Evolutionary conservation across 495 filamentous ascomycete species (phyloP).

Genomic region (Neurospora hispaniola): DNA sequence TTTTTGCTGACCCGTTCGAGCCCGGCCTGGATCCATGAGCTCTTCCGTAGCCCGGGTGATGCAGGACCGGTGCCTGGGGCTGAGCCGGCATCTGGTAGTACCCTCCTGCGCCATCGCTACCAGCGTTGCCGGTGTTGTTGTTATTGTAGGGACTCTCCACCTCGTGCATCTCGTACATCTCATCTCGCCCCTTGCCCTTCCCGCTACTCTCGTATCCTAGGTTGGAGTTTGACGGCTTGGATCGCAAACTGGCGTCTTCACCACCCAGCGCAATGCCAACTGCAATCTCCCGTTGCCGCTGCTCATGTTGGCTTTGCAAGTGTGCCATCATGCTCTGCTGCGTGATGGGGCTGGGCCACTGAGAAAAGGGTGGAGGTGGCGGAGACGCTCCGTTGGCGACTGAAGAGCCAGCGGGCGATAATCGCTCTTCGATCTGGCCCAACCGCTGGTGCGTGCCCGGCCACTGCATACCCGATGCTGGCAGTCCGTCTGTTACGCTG

Average conservation of each 20-base stretch:
- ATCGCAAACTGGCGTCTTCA: conserved; percentile 18
- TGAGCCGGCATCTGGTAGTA: conserved; percentile 15
- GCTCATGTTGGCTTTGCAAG: neutral
- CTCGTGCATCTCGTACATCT: conserved; percentile 23
- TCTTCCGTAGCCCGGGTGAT: conserved; percentile 25
- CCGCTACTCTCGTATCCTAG: conserved; percentile 8
- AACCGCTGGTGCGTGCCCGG: conserved; percentile 15
- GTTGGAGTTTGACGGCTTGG: conserved; percentile 17
- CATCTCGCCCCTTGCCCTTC: conserved; percentile 25
- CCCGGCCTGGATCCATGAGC: conserved; percentile 10
- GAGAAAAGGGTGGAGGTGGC: conserved; percentile 19
- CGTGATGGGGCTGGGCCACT: conserved; percentile 17
- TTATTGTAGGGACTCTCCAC: conserved; percentile 21
- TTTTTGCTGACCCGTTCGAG: conserved; percentile 2
- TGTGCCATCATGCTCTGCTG: conserved; percentile 16
- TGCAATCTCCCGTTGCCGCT: conserved; percentile 19
- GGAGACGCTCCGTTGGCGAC: conserved; percentile 4
- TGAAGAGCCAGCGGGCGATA: neutral
- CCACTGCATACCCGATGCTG: conserved; percentile 16
- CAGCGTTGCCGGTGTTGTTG: neutral
- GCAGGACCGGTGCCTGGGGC: conserved; percentile 21
- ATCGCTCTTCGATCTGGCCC: conserved; percentile 10
- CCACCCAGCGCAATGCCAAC: conserved; percentile 29
- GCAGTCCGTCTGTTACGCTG: conserved; percentile 23
- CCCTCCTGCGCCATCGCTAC: neutral